Evolutionary conservation across 2,329 filamentous ascomycete genomes (phyloP).

Genomic region (Aspergillus felis): DNA sequence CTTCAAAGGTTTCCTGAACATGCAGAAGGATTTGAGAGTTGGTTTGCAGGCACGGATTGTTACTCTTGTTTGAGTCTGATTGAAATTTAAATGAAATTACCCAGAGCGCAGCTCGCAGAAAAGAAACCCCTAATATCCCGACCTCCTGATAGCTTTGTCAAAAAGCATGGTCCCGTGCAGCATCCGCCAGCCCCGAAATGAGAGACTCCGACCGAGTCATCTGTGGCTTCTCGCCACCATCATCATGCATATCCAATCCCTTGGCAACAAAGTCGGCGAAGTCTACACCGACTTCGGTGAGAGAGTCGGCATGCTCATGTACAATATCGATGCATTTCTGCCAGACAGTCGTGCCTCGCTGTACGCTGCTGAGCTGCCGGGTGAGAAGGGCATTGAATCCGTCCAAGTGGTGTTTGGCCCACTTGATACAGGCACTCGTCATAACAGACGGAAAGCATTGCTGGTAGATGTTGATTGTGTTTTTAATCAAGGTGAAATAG

Average conservation of each 20-base stretch:
- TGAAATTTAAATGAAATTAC: neutral
- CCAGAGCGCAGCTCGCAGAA: neutral
- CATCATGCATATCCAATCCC: slow-evolving; percentile 34
- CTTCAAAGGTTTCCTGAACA: neutral
- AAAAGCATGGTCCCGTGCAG: slow-evolving; percentile 4
- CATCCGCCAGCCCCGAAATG: slow-evolving; percentile 17
- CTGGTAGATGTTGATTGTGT: slow-evolving; percentile 88
- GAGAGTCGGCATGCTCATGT: slow-evolving; percentile 71
- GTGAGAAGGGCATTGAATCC: slow-evolving; percentile 80
- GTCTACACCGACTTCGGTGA: slow-evolving; percentile 83
- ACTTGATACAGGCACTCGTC: slow-evolving; percentile 94
- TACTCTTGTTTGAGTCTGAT: neutral
- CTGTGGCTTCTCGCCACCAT: slow-evolving; percentile 15
- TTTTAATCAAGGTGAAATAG: slow-evolving; percentile 90
- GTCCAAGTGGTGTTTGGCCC: slow-evolving; percentile 95
- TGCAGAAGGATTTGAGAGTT: neutral
- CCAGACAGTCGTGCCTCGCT: slow-evolving; percentile 72
- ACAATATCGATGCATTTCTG: slow-evolving; percentile 77
- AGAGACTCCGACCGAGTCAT: slow-evolving; percentile 24
- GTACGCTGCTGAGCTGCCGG: slow-evolving; percentile 82
- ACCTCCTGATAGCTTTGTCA: neutral
- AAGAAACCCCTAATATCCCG: neutral
- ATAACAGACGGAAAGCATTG: slow-evolving; percentile 77
- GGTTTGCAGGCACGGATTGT: neutral
- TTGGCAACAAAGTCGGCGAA: slow-evolving; percentile 77